These are phyloP conservation scores for Pulveroboletus sp. DNA, from an alignment of 768 basidiomycete species.

Conservation along the genomic window DNA sequence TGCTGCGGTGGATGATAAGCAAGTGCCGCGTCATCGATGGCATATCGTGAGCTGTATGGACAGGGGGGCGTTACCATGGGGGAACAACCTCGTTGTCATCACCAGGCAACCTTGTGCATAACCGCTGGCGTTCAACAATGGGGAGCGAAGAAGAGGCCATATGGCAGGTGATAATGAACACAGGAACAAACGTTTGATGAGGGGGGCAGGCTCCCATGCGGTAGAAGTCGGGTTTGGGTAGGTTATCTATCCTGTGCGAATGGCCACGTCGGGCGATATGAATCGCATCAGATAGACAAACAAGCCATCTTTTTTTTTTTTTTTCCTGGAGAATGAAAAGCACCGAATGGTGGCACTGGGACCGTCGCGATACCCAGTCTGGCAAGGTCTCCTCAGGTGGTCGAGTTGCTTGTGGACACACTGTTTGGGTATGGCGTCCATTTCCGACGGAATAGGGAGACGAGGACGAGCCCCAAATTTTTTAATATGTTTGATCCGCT, in stretches of 20 bases:
- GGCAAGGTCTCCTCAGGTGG: slow-evolving; percentile 17
- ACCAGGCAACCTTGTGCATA: background rate
- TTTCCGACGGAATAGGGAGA: slow-evolving; percentile 17
- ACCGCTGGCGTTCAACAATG: background rate
- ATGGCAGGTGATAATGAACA: background rate
- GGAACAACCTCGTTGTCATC: background rate
- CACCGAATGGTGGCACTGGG: too few relatives aligned
- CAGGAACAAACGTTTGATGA: background rate
- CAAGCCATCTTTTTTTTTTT: too few relatives aligned
- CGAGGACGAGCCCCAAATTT: too few relatives aligned
- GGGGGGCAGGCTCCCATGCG: background rate
- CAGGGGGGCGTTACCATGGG: background rate
- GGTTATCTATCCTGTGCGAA: too few relatives aligned
- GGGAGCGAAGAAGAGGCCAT: background rate
- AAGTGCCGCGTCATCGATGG: too few relatives aligned
- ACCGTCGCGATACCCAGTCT: slow-evolving; percentile 13
- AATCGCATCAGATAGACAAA: too few relatives aligned
- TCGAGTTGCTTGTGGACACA: slow-evolving; percentile 5
- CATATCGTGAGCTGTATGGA: background rate
- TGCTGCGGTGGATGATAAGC: too few relatives aligned
- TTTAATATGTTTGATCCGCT: too few relatives aligned
- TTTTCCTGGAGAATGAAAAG: too few relatives aligned
- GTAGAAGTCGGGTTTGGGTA: background rate
- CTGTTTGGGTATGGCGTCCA: slow-evolving; percentile 19
- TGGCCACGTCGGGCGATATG: too few relatives aligned